These are phyloP conservation scores for Cystobasidium tubakii DNA, from an alignment of 768 basidiomycete genomes.

Conservation along the genomic window DNA sequence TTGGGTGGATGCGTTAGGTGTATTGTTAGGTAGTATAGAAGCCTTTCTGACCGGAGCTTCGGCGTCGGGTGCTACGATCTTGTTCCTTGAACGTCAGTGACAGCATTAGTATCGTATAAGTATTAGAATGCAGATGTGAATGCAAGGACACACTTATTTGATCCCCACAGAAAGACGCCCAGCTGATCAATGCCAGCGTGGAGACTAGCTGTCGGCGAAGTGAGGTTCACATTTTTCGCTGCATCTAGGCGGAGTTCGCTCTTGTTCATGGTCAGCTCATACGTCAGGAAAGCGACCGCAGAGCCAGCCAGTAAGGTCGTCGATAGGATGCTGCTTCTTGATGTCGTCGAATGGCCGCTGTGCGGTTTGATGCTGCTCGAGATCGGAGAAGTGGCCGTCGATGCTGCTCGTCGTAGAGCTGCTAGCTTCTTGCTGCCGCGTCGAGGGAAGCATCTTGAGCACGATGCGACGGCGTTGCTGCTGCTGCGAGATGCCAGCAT, in stretches of 20 bases:
- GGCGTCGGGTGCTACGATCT: conserved; percentile 11
- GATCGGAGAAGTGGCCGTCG: background rate
- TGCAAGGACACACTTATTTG: conserved; percentile 17
- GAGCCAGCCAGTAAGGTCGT: background rate
- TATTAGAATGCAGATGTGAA: too few relatives aligned
- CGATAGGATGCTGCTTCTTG: background rate
- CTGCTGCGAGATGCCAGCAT: background rate
- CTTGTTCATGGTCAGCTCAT: background rate
- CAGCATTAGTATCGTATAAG: background rate
- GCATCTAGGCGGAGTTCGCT: background rate
- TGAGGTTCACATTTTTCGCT: background rate
- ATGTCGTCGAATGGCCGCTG: background rate
- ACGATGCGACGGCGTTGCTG: background rate
- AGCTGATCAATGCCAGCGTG: background rate
- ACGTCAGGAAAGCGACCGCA: background rate
- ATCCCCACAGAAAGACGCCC: conserved; percentile 22
- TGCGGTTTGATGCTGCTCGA: background rate
- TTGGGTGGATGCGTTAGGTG: background rate
- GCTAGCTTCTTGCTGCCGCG: background rate
- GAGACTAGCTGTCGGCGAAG: conserved; percentile 10
- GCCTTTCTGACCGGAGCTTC: background rate
- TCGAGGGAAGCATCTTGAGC: background rate
- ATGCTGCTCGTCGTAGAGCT: background rate
- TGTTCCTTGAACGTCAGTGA: background rate
- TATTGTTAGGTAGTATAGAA: background rate